phyloP scores from a whole-genome alignment of 140 eudicot species.

The Erigeron philadelphicus region DNA sequence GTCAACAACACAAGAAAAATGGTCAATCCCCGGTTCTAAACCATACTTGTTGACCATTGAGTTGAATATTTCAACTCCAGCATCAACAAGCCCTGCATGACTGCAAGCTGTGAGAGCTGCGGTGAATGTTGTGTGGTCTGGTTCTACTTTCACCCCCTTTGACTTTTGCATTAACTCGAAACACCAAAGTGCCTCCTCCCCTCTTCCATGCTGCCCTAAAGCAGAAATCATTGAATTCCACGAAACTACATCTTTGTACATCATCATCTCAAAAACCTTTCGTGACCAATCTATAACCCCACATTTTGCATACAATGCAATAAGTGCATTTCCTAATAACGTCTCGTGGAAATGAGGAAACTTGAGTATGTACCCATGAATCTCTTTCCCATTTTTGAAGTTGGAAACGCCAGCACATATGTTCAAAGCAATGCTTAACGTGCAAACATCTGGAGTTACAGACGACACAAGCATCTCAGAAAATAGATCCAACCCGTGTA shows the following conservation, averaged over 20 bases:
- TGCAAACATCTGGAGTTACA: slow-evolving; percentile 48
- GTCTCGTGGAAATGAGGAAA: slow-evolving; percentile 32
- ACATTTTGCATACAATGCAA: slow-evolving; percentile 61
- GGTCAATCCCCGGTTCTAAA: slow-evolving; percentile 52
- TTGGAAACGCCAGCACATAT: slow-evolving; percentile 60
- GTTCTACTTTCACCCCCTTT: slow-evolving; percentile 30
- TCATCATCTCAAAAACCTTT: slow-evolving; percentile 47
- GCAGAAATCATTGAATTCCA: slow-evolving; percentile 78
- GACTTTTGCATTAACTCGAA: slow-evolving; percentile 51
- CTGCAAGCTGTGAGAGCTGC: slow-evolving; percentile 76
- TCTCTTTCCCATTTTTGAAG: slow-evolving; percentile 49
- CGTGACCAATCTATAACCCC: slow-evolving; percentile 46
- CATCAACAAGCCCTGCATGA: slow-evolving; percentile 60
- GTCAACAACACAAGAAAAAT: slow-evolving; percentile 70
- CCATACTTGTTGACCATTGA: slow-evolving; percentile 52
- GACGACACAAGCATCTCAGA: slow-evolving; percentile 33
- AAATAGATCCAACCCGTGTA: slow-evolving; percentile 40
- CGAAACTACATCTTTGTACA: slow-evolving; percentile 40
- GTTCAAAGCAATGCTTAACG: slow-evolving; percentile 48
- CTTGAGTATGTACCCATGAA: slow-evolving; percentile 51
- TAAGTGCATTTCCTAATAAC: slow-evolving; percentile 56
- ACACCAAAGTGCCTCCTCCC: slow-evolving; percentile 49
- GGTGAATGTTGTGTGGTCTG: slow-evolving; percentile 56
- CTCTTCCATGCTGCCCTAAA: slow-evolving; percentile 58
- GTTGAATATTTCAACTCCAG: slow-evolving; percentile 56